Evolutionary conservation across 495 filamentous ascomycete genomes (phyloP).

Genomic region (Bacidia rubella): DNA sequence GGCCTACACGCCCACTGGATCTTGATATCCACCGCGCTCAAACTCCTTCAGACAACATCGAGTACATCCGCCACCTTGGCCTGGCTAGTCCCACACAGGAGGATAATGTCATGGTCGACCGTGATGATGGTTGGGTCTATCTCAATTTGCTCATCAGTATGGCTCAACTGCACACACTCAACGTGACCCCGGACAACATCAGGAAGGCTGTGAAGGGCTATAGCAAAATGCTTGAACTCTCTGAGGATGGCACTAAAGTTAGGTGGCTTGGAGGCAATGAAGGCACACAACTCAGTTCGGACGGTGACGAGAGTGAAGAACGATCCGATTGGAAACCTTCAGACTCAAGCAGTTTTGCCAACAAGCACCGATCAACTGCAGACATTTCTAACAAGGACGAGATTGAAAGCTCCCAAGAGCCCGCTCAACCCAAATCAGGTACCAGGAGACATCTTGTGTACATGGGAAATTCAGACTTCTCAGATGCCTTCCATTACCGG

Average conservation of each 20-base stretch:
- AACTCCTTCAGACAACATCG: slow-evolving; percentile 55
- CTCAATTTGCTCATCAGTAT: slow-evolving; percentile 70
- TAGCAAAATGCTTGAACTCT: slow-evolving; percentile 59
- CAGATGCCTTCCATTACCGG: slow-evolving; percentile 42
- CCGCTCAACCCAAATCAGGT: background rate
- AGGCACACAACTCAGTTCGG: slow-evolving; percentile 44
- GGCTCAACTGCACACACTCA: slow-evolving; percentile 46
- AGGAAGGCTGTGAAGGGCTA: slow-evolving; percentile 48
- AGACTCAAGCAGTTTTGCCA: background rate
- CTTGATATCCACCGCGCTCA: slow-evolving; percentile 56
- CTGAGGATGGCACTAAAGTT: slow-evolving; percentile 56
- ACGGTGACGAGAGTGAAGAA: slow-evolving; percentile 32
- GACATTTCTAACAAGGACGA: background rate
- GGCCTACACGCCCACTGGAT: slow-evolving; percentile 59
- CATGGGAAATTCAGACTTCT: background rate
- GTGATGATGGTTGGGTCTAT: slow-evolving; percentile 58
- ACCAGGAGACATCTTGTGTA: slow-evolving; percentile 11
- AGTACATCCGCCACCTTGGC: slow-evolving; percentile 60
- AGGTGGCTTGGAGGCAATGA: slow-evolving; percentile 57
- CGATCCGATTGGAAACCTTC: slow-evolving; percentile 9
- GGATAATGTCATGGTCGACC: slow-evolving; percentile 11
- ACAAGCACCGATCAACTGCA: slow-evolving; percentile 7
- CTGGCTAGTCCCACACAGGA: slow-evolving; percentile 33
- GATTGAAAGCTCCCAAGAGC: background rate
- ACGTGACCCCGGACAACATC: slow-evolving; percentile 58